phyloP scores from a whole-genome alignment of 345 rosid species.

The Capsella bursapastoris region DNA sequence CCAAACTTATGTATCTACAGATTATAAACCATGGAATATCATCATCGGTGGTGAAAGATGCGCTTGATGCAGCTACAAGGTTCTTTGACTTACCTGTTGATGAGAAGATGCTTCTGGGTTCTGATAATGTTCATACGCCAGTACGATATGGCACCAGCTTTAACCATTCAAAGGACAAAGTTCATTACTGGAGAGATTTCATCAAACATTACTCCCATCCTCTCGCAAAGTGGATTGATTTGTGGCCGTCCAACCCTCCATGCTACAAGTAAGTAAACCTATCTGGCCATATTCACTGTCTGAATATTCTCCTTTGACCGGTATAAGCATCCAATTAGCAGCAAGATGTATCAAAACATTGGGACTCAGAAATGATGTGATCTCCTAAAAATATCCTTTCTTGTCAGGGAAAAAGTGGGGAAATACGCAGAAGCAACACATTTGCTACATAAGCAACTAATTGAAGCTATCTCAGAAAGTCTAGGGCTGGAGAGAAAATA shows the following conservation, averaged over 20 bases:
- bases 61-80: constrained; percentile 50
- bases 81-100: constrained; percentile 62
- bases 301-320: neutral
- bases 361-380: constrained; percentile 10
- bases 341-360: constrained; percentile 31
- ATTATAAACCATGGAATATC: constrained; percentile 59
- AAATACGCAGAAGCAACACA: constrained; percentile 52
- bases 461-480: constrained; percentile 51
- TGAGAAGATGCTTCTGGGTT: constrained; percentile 55
- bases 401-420: constrained; percentile 54
- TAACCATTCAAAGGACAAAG: constrained; percentile 53
- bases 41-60: constrained; percentile 45
- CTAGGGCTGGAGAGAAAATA: constrained; percentile 50
- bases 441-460: constrained; percentile 50
- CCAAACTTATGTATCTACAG: constrained; percentile 42
- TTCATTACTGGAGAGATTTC: constrained; percentile 72
- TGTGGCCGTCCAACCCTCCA: constrained; percentile 67
- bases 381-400: neutral
- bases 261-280: constrained; percentile 51
- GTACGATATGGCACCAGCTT: constrained; percentile 67
- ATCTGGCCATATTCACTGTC: constrained; percentile 15
- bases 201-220: constrained; percentile 66
- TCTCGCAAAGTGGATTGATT: constrained; percentile 57
- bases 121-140: constrained; percentile 51
- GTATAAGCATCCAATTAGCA: neutral